phyloP scores from a whole-genome alignment of 139 green algal genomes.

The Coelastrella sp. region DNA sequence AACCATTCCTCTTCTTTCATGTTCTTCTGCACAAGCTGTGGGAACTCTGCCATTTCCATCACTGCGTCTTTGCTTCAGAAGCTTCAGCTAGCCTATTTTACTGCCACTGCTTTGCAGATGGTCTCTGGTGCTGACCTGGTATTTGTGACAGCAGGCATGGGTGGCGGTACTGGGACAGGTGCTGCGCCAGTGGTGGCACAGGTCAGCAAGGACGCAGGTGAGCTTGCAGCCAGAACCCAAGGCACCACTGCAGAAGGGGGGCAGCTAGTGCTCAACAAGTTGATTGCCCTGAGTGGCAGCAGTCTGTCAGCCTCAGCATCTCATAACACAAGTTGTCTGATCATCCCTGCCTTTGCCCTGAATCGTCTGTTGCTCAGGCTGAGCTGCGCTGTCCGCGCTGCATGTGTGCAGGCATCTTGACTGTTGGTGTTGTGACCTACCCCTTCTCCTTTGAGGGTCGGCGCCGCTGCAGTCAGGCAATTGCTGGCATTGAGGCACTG shows the following conservation, averaged over 20 bases:
- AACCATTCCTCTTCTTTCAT: no score
- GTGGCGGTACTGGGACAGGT: conserved; percentile 92
- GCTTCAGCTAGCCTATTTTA: background rate
- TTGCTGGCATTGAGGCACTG: conserved; percentile 85
- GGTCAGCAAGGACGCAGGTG: conserved; percentile 77
- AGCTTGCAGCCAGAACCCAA: background rate
- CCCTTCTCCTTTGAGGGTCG: conserved; percentile 97
- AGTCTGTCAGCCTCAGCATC: background rate
- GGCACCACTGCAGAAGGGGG: no score
- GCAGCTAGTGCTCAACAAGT: no score
- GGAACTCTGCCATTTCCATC: background rate
- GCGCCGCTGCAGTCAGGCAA: conserved; percentile 62
- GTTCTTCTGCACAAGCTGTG: no score
- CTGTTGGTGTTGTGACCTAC: conserved; percentile 91
- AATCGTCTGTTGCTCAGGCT: background rate
- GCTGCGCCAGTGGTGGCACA: conserved; percentile 91
- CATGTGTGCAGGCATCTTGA: conserved; percentile 71
- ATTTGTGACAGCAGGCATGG: conserved; percentile 96
- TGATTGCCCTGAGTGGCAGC: background rate
- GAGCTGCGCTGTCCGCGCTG: background rate
- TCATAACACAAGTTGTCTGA: background rate
- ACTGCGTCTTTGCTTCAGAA: background rate
- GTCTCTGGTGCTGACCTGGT: conserved; percentile 75
- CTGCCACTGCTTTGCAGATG: conserved; percentile 42
- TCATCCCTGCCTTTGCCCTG: background rate